Conservation (phyloP, 2,329 filamentous ascomycete genomes). For the Didymella segeticola region DNA sequence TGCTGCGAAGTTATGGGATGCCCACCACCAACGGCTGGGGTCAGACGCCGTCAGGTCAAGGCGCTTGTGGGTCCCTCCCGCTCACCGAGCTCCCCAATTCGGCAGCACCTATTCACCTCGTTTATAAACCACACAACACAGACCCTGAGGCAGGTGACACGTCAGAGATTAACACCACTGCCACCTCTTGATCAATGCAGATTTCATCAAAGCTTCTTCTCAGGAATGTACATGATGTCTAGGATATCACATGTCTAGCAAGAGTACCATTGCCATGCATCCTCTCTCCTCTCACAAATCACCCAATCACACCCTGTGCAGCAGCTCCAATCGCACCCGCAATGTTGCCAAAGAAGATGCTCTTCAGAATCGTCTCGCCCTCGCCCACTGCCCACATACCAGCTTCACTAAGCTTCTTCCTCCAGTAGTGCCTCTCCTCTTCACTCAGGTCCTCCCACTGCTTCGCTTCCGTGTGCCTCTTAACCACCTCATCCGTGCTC, state of each 20-base stretch:
- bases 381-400: conserved; percentile 82
- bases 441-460: conserved; percentile 74
- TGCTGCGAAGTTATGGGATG: conserved; percentile 13
- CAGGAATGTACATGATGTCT: no score
- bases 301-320: conserved; percentile 43
- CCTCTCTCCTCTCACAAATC: not conserved
- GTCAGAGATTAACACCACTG: no score
- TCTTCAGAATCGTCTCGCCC: conserved; percentile 77
- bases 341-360: conserved; percentile 77
- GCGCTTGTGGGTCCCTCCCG: not conserved
- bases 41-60: conserved; percentile 3
- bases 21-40: not conserved
- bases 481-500: conserved; percentile 40
- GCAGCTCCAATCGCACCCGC: conserved; percentile 61
- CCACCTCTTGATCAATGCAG: no score
- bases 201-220: no score
- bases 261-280: not conserved
- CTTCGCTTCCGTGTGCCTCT: conserved; percentile 58
- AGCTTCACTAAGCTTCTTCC: conserved; percentile 68
- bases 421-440: conserved; percentile 72
- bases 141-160: no score
- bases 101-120: not conserved
- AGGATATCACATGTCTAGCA: conserved; percentile 10
- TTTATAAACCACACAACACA: no score
- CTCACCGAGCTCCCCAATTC: conserved; percentile 19